Base-by-base conservation (phyloP, 352 stramenopile species). In the Halophytophthora batemanensis region DNA sequence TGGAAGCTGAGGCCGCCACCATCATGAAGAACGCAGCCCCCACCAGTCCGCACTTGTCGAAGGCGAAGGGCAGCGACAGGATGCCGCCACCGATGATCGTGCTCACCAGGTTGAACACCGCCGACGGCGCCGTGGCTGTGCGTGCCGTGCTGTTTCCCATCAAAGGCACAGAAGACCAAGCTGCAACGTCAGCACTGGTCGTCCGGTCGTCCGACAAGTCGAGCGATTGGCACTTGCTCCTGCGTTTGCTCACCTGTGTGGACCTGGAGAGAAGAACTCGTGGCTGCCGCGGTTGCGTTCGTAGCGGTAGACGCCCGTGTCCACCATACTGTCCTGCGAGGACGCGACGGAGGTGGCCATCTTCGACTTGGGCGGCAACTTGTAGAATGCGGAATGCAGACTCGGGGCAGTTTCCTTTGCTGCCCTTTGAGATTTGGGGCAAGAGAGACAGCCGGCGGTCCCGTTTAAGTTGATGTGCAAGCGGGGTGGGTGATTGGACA, bases 71-170 rank as follows among this genome's bases (percentile, higher is more conserved):
- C 41, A 96, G 70, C 50, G 84, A 93, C 25, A 96, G 61, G 45
- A 92, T 81, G 10, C 86, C 86, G 42, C 85, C 86, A 28, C 86
- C 86, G 42, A 96, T 92, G 59, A 96, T 90, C 11, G 86, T 96
- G 59, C 83, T 92, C 42, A 93, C 83, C 13, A 96, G 68, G 49
- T 93, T 96, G 62, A 96, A 95, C 43, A 92, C 69, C 23, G 84
- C 80, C 13, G 81, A 93, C 39, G 70, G 67, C 37, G 72, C 77
- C 7, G 76, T 90, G 25, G 78, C 79, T n/a, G 80, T 88, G 55
- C 82, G 83, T 23, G 71, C 59, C 12, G 51, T 58, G 17, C 54
- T 42, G 33, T 19, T 7, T 10, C 17, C 11, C 4, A 22, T 14
- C 25, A 36, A 3, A n/a, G 21, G 4, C 19, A 56, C 12, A 39